phyloP scores from a whole-genome alignment of 2,329 filamentous ascomycete genomes.

The Aspergillus glaucus region DNA sequence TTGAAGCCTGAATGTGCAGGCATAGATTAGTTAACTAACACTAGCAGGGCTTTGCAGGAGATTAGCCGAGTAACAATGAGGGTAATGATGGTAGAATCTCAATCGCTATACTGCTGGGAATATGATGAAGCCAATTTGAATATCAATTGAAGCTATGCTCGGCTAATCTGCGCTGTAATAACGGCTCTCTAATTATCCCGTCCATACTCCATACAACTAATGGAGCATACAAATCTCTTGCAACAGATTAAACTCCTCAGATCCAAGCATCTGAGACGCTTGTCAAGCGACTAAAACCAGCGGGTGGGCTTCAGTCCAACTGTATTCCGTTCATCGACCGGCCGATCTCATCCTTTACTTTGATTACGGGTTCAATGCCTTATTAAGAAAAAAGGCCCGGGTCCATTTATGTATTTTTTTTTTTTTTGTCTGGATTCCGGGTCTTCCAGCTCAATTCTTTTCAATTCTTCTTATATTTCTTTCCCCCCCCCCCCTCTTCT shows the following conservation, averaged over 20 bases:
- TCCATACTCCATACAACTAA: not conserved
- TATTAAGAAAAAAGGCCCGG: no score
- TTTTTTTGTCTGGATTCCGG: no score
- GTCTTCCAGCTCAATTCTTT: conserved; percentile 1
- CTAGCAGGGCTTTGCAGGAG: not conserved
- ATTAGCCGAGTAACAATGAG: no score
- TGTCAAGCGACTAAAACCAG: not conserved
- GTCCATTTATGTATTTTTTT: no score
- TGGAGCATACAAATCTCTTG: not conserved
- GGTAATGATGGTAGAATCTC: no score
- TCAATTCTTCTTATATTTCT: conserved; percentile 7
- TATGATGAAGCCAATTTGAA: no score
- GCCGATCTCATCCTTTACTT: conserved; percentile 15
- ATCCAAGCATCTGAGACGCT: not conserved
- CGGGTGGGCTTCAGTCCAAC: not conserved
- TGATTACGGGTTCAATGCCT: conserved; percentile 7
- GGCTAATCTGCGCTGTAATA: no score
- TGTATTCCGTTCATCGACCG: not conserved
- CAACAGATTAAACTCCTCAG: no score
- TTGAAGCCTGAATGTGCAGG: conserved; percentile 15
- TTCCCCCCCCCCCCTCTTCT: conserved; percentile 12
- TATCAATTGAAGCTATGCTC: no score
- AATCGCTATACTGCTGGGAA: no score
- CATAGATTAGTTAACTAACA: not conserved
- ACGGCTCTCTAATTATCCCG: not conserved